Percentiles rank a stretch among this genome's conserved stretches.
Conservation (phyloP, 176 grass and related monocot genomes). For the Leersia perrieri region DNA sequence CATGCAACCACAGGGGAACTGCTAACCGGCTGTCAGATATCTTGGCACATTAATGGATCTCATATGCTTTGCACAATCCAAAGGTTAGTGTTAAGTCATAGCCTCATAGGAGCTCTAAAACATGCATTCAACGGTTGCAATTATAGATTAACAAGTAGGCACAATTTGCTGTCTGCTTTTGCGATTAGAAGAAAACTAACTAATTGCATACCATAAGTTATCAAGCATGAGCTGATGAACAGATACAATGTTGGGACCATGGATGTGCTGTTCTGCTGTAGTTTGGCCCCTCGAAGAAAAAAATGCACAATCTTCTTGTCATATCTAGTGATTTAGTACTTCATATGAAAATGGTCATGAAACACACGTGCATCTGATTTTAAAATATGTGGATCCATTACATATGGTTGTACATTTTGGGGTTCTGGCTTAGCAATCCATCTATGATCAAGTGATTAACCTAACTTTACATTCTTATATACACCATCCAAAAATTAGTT, state of each 20-base stretch:
- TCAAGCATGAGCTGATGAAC: not conserved
- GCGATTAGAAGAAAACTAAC: too few species aligned
- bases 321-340: not conserved
- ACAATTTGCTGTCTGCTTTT: too few species aligned
- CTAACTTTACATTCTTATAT: not conserved
- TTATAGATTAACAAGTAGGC: too few species aligned
- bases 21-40: constrained; percentile 16
- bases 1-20: not conserved
- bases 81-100: not conserved
- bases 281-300: not conserved
- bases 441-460: too few species aligned
- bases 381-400: not conserved
- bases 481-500: not conserved
- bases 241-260: not conserved
- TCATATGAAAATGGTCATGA: not conserved
- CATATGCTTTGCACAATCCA: not conserved
- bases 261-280: not conserved
- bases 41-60: constrained; percentile 9
- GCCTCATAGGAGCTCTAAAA: not conserved
- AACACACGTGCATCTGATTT: not conserved
- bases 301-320: not conserved
- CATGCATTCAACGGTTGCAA: not conserved
- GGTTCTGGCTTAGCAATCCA: not conserved
- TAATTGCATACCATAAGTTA: not conserved
- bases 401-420: not conserved